Percentiles rank a stretch among this genome's conserved stretches.
phyloP scores from a whole-genome alignment of 768 basidiomycete genomes.

The Tricholoma hemisulphureum region DNA sequence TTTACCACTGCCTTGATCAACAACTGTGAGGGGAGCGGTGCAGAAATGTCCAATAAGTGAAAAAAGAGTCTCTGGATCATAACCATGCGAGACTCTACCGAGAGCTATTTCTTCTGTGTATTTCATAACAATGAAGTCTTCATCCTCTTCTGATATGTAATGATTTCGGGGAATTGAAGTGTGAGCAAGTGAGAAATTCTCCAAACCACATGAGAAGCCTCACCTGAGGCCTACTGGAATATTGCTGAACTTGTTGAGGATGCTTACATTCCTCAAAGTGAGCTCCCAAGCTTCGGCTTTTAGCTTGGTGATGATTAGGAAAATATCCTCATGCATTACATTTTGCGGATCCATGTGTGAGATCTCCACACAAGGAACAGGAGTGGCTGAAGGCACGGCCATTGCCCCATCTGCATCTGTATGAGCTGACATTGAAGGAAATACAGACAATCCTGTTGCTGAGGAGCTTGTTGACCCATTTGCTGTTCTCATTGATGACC shows the following conservation, averaged over 20 bases:
- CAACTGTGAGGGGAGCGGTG: slow-evolving; percentile 25
- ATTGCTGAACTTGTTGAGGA: background rate
- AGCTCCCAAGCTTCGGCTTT: slow-evolving; percentile 10
- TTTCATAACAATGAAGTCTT: slow-evolving; percentile 11
- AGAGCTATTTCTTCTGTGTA: slow-evolving; percentile 12
- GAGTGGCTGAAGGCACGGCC: slow-evolving; percentile 6
- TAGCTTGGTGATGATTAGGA: slow-evolving; percentile 19
- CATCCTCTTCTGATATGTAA: slow-evolving; percentile 1
- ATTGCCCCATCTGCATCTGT: background rate
- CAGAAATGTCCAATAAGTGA: slow-evolving; percentile 22
- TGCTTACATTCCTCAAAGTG: background rate
- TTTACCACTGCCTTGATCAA: slow-evolving; percentile 20
- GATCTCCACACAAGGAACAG: slow-evolving; percentile 15
- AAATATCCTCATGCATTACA: slow-evolving; percentile 4
- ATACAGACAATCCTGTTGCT: background rate
- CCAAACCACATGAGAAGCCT: slow-evolving; percentile 18
- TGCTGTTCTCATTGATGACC: too few relatives aligned
- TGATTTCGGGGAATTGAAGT: slow-evolving; percentile 18
- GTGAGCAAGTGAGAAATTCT: background rate
- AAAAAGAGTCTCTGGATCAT: slow-evolving; percentile 8
- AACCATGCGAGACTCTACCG: slow-evolving; percentile 13
- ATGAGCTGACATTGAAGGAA: background rate
- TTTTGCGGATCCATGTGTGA: slow-evolving; percentile 8
- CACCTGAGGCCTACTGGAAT: slow-evolving; percentile 17
- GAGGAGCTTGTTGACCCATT: background rate